phyloP scores from a whole-genome alignment of 768 basidiomycete genomes.

The Pisolithus marmoratus region DNA sequence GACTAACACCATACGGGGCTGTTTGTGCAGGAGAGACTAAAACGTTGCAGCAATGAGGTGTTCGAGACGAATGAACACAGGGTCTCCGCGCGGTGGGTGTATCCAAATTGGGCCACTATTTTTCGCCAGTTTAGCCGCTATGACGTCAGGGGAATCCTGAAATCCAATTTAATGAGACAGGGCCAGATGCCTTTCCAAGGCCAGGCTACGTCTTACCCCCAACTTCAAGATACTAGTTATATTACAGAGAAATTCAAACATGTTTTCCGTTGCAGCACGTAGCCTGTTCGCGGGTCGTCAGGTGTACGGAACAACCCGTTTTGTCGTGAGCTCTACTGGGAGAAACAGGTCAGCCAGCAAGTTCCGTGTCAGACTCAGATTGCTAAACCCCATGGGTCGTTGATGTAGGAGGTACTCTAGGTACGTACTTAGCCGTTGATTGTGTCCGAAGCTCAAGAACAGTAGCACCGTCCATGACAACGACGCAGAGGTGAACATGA shows the following conservation, averaged over 20 bases:
- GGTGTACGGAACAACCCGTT: too few relatives aligned
- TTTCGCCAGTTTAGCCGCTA: neutral
- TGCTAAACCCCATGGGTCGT: too few relatives aligned
- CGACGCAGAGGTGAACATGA: constrained; percentile 40
- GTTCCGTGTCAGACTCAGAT: too few relatives aligned
- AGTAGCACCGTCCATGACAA: constrained; percentile 53
- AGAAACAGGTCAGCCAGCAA: neutral
- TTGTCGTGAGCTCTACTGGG: neutral
- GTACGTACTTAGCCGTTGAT: constrained; percentile 11
- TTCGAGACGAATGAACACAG: too few relatives aligned
- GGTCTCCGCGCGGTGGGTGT: too few relatives aligned
- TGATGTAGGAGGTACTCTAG: constrained; percentile 18
- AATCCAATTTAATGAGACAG: neutral
- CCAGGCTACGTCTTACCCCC: too few relatives aligned
- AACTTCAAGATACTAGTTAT: too few relatives aligned
- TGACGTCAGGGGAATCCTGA: neutral
- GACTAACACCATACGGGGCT: too few relatives aligned
- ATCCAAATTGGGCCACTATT: neutral
- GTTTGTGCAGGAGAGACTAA: too few relatives aligned
- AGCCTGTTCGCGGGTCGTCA: neutral
- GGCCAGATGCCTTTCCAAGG: too few relatives aligned
- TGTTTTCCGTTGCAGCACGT: neutral
- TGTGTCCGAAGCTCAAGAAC: constrained; percentile 2
- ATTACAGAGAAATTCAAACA: neutral
- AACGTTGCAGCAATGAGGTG: too few relatives aligned